phyloP scores from a whole-genome alignment of 768 basidiomycete genomes.

The Lentinula lateritia region DNA sequence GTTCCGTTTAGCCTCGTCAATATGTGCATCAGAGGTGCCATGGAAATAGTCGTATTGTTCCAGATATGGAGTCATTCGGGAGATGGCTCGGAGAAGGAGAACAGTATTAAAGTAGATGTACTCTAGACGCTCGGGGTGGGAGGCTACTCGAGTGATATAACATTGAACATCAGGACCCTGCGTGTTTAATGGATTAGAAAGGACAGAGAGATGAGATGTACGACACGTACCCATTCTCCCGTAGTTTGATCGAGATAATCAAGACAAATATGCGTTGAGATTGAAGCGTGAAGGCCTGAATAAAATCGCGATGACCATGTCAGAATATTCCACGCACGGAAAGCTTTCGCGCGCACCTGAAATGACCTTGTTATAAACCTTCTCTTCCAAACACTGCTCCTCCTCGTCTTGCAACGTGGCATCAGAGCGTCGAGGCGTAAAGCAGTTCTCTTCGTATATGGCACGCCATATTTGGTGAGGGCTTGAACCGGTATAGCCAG shows the following conservation, averaged over 20 bases:
- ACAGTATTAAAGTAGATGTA: constrained; percentile 79
- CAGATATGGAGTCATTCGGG: constrained; percentile 60
- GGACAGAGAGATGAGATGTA: not conserved
- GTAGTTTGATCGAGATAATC: constrained; percentile 88
- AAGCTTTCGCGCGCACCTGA: constrained; percentile 54
- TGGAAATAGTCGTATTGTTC: constrained; percentile 57
- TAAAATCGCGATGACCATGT: not conserved
- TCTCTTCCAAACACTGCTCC: constrained; percentile 84
- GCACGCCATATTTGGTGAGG: constrained; percentile 88
- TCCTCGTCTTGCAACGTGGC: constrained; percentile 43
- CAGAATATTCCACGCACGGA: not conserved
- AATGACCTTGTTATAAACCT: constrained; percentile 93
- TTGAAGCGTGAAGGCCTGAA: constrained; percentile 87
- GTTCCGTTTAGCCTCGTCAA: constrained; percentile 32
- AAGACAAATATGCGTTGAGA: constrained; percentile 92
- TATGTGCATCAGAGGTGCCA: constrained; percentile 34
- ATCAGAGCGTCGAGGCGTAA: constrained; percentile 72
- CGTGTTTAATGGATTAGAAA: not conserved
- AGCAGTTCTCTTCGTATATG: constrained; percentile 99
- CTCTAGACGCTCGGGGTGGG: constrained; percentile 79
- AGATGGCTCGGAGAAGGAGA: constrained; percentile 62
- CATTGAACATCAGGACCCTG: constrained; percentile 68
- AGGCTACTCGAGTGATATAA: constrained; percentile 76
- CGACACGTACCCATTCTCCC: constrained; percentile 73
- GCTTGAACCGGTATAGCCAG: constrained; percentile 86